These are phyloP conservation scores for Phlyctochytrium bullatum DNA, from an alignment of 192 early-diverging fungal genomes.

Conservation along the genomic window DNA sequence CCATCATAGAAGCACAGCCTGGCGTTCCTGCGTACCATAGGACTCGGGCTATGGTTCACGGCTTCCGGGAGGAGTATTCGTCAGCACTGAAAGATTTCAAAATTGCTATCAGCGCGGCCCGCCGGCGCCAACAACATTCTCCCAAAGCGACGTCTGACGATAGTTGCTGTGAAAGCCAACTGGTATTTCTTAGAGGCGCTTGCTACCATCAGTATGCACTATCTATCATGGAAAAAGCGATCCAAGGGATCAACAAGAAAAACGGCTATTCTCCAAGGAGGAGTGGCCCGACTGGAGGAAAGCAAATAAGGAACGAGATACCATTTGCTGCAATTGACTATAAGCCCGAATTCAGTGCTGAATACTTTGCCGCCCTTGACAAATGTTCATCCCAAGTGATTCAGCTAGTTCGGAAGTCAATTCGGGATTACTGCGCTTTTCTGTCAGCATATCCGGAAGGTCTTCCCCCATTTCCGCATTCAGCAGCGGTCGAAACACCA, in stretches of 20 bases:
- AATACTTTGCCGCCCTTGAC: too few species aligned
- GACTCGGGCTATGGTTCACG: slow-evolving; percentile 41
- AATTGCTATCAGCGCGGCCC: slow-evolving; percentile 26
- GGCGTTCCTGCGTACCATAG: slow-evolving; percentile 32
- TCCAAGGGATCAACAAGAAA: slow-evolving; percentile 27
- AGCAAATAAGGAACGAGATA: too few species aligned
- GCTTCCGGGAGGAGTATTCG: slow-evolving; percentile 40
- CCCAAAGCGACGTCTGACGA: not conserved
- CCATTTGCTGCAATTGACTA: too few species aligned
- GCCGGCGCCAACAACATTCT: not conserved
- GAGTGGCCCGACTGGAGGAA: too few species aligned
- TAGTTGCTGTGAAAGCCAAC: slow-evolving; percentile 20
- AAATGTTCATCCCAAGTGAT: not conserved
- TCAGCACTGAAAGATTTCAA: slow-evolving; percentile 31
- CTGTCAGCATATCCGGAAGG: slow-evolving; percentile 24
- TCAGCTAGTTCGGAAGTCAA: slow-evolving; percentile 24
- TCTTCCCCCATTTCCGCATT: slow-evolving; percentile 22
- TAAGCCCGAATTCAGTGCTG: too few species aligned
- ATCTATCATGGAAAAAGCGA: slow-evolving; percentile 27
- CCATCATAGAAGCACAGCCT: slow-evolving; percentile 23
- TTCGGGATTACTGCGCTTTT: slow-evolving; percentile 36
- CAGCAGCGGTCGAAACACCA: not conserved
- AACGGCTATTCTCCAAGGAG: not conserved
- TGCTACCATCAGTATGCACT: slow-evolving; percentile 45
- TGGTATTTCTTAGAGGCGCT: slow-evolving; percentile 40